Evolutionary conservation across 441 rosid genomes (phyloP).

Genomic region (Flueggea neowawraea): DNA sequence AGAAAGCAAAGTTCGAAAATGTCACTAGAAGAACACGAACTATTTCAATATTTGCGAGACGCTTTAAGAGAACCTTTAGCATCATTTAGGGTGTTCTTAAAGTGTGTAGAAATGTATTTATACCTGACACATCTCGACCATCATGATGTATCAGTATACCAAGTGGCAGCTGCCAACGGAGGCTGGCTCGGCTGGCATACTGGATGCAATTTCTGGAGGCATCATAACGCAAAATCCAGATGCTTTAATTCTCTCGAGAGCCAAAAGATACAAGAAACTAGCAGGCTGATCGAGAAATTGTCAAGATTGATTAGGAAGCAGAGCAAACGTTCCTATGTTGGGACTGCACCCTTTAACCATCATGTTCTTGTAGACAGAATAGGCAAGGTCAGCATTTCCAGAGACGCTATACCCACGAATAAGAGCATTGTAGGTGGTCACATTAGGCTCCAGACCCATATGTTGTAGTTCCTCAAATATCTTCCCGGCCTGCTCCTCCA

Average conservation of each 20-base stretch:
- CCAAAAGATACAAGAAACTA: neutral
- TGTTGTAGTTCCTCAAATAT: slow-evolving; percentile 59
- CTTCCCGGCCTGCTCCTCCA: slow-evolving; percentile 63
- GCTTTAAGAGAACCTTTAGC: neutral
- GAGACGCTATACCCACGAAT: slow-evolving; percentile 75
- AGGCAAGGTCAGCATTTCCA: slow-evolving; percentile 70
- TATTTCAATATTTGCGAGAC: neutral
- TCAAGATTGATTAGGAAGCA: slow-evolving; percentile 74
- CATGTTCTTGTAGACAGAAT: slow-evolving; percentile 77
- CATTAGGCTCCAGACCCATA: slow-evolving; percentile 79
- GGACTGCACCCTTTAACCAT: slow-evolving; percentile 84
- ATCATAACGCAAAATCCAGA: too few species aligned
- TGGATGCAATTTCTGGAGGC: too few species aligned
- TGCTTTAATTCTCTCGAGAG: too few species aligned
- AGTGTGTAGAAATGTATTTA: neutral
- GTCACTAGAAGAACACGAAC: neutral
- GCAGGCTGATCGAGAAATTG: neutral
- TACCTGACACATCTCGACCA: neutral
- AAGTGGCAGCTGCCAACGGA: too few species aligned
- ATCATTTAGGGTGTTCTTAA: neutral
- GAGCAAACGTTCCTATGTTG: slow-evolving; percentile 76
- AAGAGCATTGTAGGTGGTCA: slow-evolving; percentile 85
- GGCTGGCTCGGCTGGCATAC: too few species aligned
- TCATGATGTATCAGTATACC: neutral
- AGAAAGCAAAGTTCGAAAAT: neutral